Base-by-base conservation (phyloP, 768 basidiomycete genomes). In the Rhodotorula taiwanensis region DNA sequence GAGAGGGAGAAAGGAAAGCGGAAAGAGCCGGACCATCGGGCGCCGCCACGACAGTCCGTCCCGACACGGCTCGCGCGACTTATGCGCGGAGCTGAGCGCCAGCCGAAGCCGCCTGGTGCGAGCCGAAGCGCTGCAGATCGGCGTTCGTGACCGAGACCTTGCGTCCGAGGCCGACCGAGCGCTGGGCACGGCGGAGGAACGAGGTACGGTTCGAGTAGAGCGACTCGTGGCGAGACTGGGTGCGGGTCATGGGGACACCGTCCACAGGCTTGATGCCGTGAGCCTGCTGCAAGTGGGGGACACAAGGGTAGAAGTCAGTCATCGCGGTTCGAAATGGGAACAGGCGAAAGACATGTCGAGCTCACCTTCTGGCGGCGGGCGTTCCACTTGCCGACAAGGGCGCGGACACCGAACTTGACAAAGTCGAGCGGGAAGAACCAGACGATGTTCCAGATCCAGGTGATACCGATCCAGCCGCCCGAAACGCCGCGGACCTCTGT, bases 381-480 rank as follows among this genome's bases (percentile, higher is more conserved):
- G 60, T 82, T 78, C 68, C 92, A 84, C 69, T 66, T 79, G 78
- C 86, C 86, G 82, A 97, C 92, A 75, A 91, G 78, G 8, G 90
- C 87, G 80, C 94, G 92, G 88, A 97, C 92, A 39, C 81, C 87
- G 50, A 51, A 51, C 50, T 64, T 70, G 82, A 95, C 87, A 77
- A 83, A 83, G 77, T 98, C 94, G 53, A 98, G 84, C 55, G 94
- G 94, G 69, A 88, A 75, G 83, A 93, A 98, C 93, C 94, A 94
- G 59, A 93, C 72, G 69, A 95, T 87, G 79, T 97, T 87, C 92
- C 92, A 73, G 31, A 51, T 36, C 93, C 93, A 97, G 62, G 94
- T 82, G 70, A 98, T 92, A 78, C 93, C 94, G 70, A 98, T 89
- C 93, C 93, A 98, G 36, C 85, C 88, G 74, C 88, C 93, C 21